A percentile compares a stretch with the other conserved stretches of the same genome.
These are phyloP conservation scores for Ustilago trichophora DNA, from an alignment of 1,284 basidiomycete genomes.

Conservation along the genomic window DNA sequence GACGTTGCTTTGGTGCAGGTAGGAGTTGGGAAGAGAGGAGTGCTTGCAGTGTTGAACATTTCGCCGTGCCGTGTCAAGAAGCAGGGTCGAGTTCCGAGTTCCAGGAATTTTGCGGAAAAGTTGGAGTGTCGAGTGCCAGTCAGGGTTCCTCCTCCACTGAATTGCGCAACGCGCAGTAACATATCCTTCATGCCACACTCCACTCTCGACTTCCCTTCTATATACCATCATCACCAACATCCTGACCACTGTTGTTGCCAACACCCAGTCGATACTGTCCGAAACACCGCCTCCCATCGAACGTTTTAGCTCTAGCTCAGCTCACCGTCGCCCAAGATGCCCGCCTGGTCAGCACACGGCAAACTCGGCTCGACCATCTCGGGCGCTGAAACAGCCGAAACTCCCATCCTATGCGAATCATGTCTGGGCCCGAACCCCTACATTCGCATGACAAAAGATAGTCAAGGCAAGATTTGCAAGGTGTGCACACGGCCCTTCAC, in stretches of 20 bases:
- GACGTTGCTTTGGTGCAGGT: too few relatives aligned
- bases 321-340: not conserved
- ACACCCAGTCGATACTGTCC: too few relatives aligned
- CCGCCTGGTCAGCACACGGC: conserved; percentile 24
- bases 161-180: conserved; percentile 14
- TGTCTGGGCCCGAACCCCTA: conserved; percentile 68
- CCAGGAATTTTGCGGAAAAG: conserved; percentile 7
- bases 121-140: conserved; percentile 1
- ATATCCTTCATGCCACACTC: too few relatives aligned
- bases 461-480: conserved; percentile 86
- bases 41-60: too few relatives aligned
- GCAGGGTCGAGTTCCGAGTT: conserved; percentile 23
- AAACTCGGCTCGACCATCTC: conserved; percentile 20
- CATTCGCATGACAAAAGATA: conserved; percentile 82
- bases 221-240: conserved; percentile 1
- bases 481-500: conserved; percentile 92
- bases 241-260: too few relatives aligned
- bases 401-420: conserved; percentile 76
- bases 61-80: too few relatives aligned
- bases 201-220: not conserved
- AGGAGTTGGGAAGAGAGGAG: too few relatives aligned
- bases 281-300: not conserved
- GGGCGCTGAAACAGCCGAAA: conserved; percentile 79
- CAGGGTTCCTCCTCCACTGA: conserved; percentile 10
- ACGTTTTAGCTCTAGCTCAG: not conserved